Evolutionary conservation across 768 basidiomycete genomes (phyloP), one percentile per base, ranked within the genome.

Genomic region (Collybia sp.): DNA sequence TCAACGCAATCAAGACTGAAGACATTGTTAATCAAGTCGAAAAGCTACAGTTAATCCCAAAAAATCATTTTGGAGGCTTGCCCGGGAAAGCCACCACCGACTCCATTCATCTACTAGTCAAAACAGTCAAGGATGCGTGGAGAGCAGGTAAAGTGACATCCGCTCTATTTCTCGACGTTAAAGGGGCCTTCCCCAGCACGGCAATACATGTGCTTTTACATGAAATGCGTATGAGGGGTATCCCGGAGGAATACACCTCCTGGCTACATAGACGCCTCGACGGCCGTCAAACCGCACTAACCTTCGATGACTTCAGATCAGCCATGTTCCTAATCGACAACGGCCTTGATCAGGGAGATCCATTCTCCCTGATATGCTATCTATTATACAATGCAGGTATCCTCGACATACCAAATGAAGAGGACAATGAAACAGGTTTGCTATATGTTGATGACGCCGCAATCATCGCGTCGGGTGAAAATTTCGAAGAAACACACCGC

Each of bases 131-230:
- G n/a, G n/a, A n/a, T n/a, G n/a, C n/a, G n/a, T n/a, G n/a, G n/a
- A 6, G 53, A 72, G n/a, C 61, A 69, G 38, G 61, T 0, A 67
- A 73, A 48, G 66, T 71, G 0, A 58, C 70, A 46, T 68, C 62
- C 0, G 69, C 67, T 0, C n/a, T n/a, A n/a, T n/a, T n/a, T n/a
- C n/a, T n/a, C n/a, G n/a, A n/a, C n/a, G n/a, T n/a, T n/a, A n/a
- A n/a, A n/a, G n/a, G n/a, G n/a, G n/a, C n/a, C n/a, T 73, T 70
- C 43, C 70, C 63, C 0, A 69, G 59, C 44, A 58, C 55, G 0
- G 60, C 53, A 0, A 51, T 53, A 0, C 51, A 58, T 11, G 32
- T 43, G 0, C 51, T 70, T 0, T n/a, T 61, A 0, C 56, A 65
- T 40, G 51, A 68, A 30, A 52, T 71, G 54, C 40, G 52, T 11